Evolutionary conservation across 805 yeast species (phyloP).

Genomic region (Candida verbasci): DNA sequence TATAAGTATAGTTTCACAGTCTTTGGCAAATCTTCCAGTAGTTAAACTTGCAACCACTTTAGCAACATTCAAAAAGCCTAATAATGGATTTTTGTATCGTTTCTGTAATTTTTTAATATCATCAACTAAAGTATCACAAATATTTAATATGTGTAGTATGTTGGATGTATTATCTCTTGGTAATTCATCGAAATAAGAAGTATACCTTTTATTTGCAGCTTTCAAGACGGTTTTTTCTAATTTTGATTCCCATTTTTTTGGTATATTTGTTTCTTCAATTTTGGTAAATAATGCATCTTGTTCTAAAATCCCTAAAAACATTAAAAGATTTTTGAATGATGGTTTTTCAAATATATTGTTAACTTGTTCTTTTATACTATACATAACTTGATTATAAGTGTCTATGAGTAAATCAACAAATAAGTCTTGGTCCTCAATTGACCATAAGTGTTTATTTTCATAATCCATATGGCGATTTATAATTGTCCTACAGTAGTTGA

Average conservation of each 20-base stretch:
- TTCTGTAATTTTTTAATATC: constrained; percentile 52
- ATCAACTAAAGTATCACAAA: constrained; percentile 50
- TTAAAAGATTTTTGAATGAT: constrained; percentile 50
- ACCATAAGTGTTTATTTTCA: constrained; percentile 30
- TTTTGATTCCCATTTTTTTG: constrained; percentile 44
- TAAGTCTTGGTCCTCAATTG: constrained; percentile 42
- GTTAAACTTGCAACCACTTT: constrained; percentile 44
- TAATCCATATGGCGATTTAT: constrained; percentile 31
- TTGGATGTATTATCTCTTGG: constrained; percentile 56
- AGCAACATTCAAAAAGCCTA: constrained; percentile 54
- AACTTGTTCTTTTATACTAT: constrained; percentile 40
- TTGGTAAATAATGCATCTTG: constrained; percentile 40
- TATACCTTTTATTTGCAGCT: constrained; percentile 35
- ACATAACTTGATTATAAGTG: constrained; percentile 45
- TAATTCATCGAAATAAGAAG: constrained; percentile 38
- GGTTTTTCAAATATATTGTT: constrained; percentile 48
- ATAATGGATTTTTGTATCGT: constrained; percentile 55
- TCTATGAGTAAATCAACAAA: constrained; percentile 45
- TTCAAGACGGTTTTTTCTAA: constrained; percentile 31
- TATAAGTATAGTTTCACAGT: constrained; percentile 46
- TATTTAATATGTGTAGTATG: constrained; percentile 50
- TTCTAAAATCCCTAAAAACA: constrained; percentile 47
- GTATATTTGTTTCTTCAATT: constrained; percentile 29
- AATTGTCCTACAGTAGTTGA: constrained; percentile 24
- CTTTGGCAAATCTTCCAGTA: constrained; percentile 51